Base-by-base conservation (phyloP, 2,329 filamentous ascomycete genomes). In the Exophiala sideris region DNA sequence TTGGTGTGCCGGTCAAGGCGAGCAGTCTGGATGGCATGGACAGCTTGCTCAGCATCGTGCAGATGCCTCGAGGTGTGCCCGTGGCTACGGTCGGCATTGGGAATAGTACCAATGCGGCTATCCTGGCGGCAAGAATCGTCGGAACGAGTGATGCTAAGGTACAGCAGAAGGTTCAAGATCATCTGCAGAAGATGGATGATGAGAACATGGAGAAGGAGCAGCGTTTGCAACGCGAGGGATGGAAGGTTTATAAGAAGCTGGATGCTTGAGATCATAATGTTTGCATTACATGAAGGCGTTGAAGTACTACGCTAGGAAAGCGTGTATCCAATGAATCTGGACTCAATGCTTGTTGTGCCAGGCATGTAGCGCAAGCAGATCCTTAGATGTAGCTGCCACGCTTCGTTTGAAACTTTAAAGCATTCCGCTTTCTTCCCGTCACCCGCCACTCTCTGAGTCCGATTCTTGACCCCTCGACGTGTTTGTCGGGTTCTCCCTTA, bases 11-110 rank as follows among this genome's bases (percentile, higher is more conserved):
- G 0, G 83, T 89, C 36, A 86, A 84, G 70, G 85, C 83, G 0
- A 86, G 82, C 2, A 79, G 82, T 36, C 70, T 88, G 3, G 86
- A 87, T 65, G 86, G 85, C 4, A 69, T 83, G 61, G 86, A 88
- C 65, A 82, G 78, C 48, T 71, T 88, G 46, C 68, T 84, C 24
- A 84, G 79, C 59, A 88, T 88, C 60, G 84, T 87, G 3, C 85
- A 88, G 65, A 88, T 89, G 85, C 86, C 86, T 7, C 74, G 83
- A 42, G 86, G 85, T 3, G 78, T 83, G 38, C 86, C 86, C 1
- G 82, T 83, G 2, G 85, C 86, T 2, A 88, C 85, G 0, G 84
- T 89, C 1, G 85, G 80, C 9, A 88, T 89, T 67, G 86, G 87
- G 66, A 88, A 88, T 70, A 84, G 82, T 2, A 85, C 83, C 33